Conservation (phyloP, 441 rosid genomes). For the Populus hybrid region DNA sequence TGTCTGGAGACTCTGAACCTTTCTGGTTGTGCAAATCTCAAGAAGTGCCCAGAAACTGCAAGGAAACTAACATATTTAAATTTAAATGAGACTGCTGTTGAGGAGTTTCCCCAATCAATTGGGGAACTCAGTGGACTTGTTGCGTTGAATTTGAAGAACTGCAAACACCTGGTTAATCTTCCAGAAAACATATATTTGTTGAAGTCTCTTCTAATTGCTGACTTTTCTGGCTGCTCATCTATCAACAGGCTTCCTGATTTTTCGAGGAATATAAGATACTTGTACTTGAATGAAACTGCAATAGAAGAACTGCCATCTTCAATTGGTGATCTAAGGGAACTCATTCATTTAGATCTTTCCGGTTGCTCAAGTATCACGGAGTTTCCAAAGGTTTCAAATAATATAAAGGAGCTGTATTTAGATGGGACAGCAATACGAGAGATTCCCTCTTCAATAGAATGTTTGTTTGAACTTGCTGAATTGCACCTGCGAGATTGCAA, state of each 20-base stretch:
- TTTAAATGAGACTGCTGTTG: not conserved
- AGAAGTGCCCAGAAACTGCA: not conserved
- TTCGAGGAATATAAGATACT: not conserved
- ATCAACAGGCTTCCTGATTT: constrained; percentile 16
- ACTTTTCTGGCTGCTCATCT: constrained; percentile 18
- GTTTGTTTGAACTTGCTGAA: not conserved
- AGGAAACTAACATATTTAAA: not conserved
- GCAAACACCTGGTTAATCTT: constrained; percentile 27
- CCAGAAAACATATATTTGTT: constrained; percentile 17
- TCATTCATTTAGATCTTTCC: constrained; percentile 6
- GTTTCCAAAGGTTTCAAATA: constrained; percentile 29
- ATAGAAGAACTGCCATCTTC: constrained; percentile 16
- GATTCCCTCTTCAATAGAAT: not conserved
- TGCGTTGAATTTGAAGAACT: constrained; percentile 4
- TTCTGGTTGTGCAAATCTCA: not conserved
- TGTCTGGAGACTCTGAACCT: too few species aligned
- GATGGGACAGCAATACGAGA: constrained; percentile 9
- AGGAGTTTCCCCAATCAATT: not conserved
- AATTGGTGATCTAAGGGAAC: not conserved
- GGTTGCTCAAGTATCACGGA: constrained; percentile 19
- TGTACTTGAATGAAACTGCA: constrained; percentile 5
- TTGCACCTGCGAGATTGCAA: constrained; percentile 4
- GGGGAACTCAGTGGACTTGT: not conserved
- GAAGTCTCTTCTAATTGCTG: constrained; percentile 6
- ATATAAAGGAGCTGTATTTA: constrained; percentile 17